Evolutionary conservation across 257 asterid species (phyloP).

Genomic region (Solanum microdontum): DNA sequence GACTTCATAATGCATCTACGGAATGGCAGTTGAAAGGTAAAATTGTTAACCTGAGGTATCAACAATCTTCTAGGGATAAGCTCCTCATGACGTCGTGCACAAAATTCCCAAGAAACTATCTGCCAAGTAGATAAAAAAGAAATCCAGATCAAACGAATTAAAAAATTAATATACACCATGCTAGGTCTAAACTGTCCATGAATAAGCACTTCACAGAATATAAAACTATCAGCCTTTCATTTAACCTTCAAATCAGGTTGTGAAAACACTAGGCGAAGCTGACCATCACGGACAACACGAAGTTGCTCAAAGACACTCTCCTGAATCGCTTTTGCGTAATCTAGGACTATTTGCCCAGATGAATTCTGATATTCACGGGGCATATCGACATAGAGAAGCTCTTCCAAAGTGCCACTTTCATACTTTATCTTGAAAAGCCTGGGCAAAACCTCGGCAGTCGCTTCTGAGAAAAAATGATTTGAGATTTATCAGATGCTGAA

Average conservation of each 20-base stretch:
- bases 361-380: constrained; percentile 89
- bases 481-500: constrained; percentile 5
- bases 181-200: neutral
- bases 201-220: neutral
- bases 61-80: constrained; percentile 85
- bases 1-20: neutral
- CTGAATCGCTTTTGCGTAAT: constrained; percentile 91
- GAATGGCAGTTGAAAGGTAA: neutral
- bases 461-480: constrained; percentile 45
- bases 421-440: constrained; percentile 79
- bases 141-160: neutral
- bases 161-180: neutral
- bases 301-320: constrained; percentile 95
- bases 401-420: constrained; percentile 95
- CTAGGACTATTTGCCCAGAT: constrained; percentile 87
- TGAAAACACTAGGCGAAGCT: constrained; percentile 79
- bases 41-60: constrained; percentile 70
- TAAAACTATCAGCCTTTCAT: neutral
- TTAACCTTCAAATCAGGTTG: constrained; percentile 78
- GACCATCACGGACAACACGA: constrained; percentile 98
- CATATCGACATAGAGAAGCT: constrained; percentile 90
- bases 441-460: constrained; percentile 89
- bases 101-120: constrained; percentile 98
- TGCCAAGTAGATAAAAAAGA: constrained; percentile 9
- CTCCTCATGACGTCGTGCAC: constrained; percentile 97